phyloP scores from a whole-genome alignment of 2,329 filamentous ascomycete species.

The Metarhizium brunneum region DNA sequence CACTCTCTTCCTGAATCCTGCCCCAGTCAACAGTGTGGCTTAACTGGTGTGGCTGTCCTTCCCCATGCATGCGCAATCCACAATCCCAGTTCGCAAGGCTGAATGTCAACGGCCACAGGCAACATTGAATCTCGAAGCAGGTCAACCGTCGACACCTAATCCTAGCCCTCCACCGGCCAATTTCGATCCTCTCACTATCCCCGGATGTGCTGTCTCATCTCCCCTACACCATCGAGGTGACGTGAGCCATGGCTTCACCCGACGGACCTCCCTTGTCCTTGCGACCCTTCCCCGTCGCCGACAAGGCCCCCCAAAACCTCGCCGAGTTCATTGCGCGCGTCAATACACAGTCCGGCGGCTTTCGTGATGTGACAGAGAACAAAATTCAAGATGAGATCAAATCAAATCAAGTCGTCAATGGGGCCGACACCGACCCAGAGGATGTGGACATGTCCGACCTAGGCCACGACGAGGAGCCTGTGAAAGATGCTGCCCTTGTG shows the following conservation, averaged over 20 bases:
- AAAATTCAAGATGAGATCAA: slow-evolving; percentile 61
- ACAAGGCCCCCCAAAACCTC: slow-evolving; percentile 52
- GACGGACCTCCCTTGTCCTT: slow-evolving; percentile 27
- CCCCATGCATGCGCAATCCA: neutral
- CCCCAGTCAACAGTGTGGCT: too few species aligned
- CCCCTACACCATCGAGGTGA: neutral
- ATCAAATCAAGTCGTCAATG: slow-evolving; percentile 30
- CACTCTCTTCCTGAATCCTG: too few species aligned
- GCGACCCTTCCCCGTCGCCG: slow-evolving; percentile 38
- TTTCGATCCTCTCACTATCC: neutral
- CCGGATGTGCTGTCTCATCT: neutral
- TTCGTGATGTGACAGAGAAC: slow-evolving; percentile 69
- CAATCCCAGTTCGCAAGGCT: neutral
- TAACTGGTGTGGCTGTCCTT: neutral
- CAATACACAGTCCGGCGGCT: slow-evolving; percentile 68
- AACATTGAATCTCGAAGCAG: neutral
- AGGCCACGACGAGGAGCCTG: slow-evolving; percentile 34
- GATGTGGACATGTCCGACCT: slow-evolving; percentile 38
- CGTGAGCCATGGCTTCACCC: slow-evolving; percentile 19
- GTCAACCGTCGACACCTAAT: neutral
- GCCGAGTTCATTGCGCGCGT: slow-evolving; percentile 70
- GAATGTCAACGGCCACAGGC: too few species aligned
- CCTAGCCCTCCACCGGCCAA: neutral
- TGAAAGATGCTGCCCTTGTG: slow-evolving; percentile 39
- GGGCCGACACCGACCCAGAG: slow-evolving; percentile 30